Conservation (phyloP, 2,329 filamentous ascomycete genomes). For the Beauveria sp. region DNA sequence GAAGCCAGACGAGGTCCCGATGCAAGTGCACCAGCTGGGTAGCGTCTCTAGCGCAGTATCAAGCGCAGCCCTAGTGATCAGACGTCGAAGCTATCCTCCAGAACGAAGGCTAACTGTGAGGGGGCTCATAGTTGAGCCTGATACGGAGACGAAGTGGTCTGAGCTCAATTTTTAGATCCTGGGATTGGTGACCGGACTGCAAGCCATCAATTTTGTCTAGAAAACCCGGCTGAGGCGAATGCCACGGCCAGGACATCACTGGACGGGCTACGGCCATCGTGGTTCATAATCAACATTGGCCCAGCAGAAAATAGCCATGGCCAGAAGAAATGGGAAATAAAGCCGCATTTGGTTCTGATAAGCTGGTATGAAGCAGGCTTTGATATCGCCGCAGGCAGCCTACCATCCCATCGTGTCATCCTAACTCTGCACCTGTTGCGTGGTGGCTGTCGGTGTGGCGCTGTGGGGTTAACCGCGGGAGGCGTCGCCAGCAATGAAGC, state of each 20-base stretch:
- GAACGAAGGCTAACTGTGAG: not conserved
- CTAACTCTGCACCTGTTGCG: not conserved
- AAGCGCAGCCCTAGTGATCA: not conserved
- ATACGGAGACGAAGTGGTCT: not conserved
- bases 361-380: not conserved
- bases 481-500: not conserved
- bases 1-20: not conserved
- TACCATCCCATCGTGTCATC: no score
- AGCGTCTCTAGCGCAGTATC: not conserved
- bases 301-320: not conserved
- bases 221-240: not conserved
- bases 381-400: no score
- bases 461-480: not conserved
- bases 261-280: not conserved
- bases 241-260: not conserved
- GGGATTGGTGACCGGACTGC: not conserved
- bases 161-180: not conserved
- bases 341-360: not conserved
- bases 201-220: not conserved
- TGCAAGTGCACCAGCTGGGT: not conserved
- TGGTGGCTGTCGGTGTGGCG: conserved; percentile 5
- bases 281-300: not conserved
- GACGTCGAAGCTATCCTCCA: not conserved
- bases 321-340: not conserved
- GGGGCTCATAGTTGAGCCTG: not conserved